Evolutionary conservation across 2,329 filamentous ascomycete species (phyloP), one percentile per base, ranked within the genome.

Genomic region (Tolypocladium ophioglossoides): DNA sequence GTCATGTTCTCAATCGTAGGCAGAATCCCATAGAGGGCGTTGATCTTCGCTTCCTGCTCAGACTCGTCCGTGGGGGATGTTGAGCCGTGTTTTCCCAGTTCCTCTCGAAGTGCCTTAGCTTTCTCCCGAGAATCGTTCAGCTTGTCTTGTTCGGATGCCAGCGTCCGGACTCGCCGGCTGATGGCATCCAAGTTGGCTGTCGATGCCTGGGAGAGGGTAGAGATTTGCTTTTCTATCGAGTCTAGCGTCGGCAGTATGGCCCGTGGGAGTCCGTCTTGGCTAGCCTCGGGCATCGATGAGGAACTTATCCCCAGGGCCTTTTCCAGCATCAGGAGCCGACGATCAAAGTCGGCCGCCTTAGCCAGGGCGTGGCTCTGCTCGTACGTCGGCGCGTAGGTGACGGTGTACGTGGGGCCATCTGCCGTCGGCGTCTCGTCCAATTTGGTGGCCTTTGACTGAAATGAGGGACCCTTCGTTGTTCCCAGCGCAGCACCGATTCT

Each of bases 311-410:
- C 94, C 32, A 99, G 79, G 1, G 85, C 81, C 60, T 84, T 84
- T 73, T 99, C 94, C 50, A 99, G 75, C 34, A 87, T 74, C 3
- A 86, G 75, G 22, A 99, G 80, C 6, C 94, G 83, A 34, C 82
- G 79, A 66, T 97, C 92, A 63, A 99, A 96, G 58, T 94, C 87
- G 27, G 91, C 89, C 8, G 89, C 86, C 68, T 91, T 88, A 37
- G 85, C 83, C 38, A 96, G 76, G 30, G 86, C 82, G 63, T 89
- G 86, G 41, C 77, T 84, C 64, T 86, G 78, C 61, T 85, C 80
- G 60, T 84, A 88, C 51, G 70, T 78, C 47, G 75, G 85, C 35
- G 82, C 78, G 61, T 86, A 86, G 34, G 81, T 84, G 50, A 86
- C 72, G 1, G 81, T 85, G 62, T 86, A 86, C 35, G 80, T 85